Conservation (phyloP, 2,329 filamentous ascomycete genomes). For the Teratosphaeria epicoccoides region DNA sequence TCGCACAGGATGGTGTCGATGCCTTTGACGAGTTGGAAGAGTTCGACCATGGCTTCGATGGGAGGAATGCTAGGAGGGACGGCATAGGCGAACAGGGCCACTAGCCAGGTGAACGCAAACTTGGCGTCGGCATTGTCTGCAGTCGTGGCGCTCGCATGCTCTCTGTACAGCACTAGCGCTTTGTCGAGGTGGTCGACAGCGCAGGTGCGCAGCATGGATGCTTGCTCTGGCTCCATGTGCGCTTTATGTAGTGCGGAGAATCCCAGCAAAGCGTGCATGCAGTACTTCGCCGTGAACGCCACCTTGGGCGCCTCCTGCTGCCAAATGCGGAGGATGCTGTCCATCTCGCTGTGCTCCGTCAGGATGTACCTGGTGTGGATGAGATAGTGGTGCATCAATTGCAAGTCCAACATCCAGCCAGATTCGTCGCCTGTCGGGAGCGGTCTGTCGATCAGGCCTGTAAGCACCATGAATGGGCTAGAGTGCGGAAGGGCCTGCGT, state of each 20-base stretch:
- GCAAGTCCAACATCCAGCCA: conserved; percentile 19
- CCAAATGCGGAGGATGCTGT: conserved; percentile 17
- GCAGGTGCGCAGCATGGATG: conserved; percentile 14
- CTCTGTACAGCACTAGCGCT: conserved; percentile 17
- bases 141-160: conserved; percentile 10
- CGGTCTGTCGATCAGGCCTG: conserved; percentile 16
- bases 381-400: conserved; percentile 24
- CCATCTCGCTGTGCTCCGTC: conserved; percentile 14
- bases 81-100: conserved; percentile 20
- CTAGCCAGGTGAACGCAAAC: conserved; percentile 21
- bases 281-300: conserved; percentile 18
- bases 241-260: conserved; percentile 23
- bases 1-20: conserved; percentile 17
- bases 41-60: conserved; percentile 20
- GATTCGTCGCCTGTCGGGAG: conserved; percentile 10
- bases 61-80: conserved; percentile 18
- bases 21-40: conserved; percentile 19
- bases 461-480: conserved; percentile 16
- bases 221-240: conserved; percentile 13
- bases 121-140: conserved; percentile 20
- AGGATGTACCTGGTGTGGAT: conserved; percentile 15
- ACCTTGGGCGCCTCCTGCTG: conserved; percentile 18
- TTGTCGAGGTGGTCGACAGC: conserved; percentile 23
- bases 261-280: conserved; percentile 22
- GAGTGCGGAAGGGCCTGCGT: conserved; percentile 2